Evolutionary conservation across 331 rosid species (phyloP).

Genomic region (Rhamnella rubrinervis): DNA sequence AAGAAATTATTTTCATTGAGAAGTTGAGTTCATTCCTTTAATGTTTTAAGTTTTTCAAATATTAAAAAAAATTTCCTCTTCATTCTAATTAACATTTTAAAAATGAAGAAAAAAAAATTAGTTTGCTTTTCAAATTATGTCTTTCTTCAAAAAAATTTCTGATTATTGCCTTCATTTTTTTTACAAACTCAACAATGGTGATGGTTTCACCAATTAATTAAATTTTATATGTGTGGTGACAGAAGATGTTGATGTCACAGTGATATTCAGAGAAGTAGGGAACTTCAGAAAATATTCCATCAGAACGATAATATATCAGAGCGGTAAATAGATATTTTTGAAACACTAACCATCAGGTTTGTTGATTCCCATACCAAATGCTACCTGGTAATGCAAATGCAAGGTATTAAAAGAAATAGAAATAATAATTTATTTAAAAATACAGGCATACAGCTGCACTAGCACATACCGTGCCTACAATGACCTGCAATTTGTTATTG

Average conservation of each 20-base stretch:
- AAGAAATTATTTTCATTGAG: too few relatives aligned
- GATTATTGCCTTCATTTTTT: too few relatives aligned
- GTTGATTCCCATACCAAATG: constrained; percentile 99
- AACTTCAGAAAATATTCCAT: neutral
- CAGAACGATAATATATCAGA: neutral
- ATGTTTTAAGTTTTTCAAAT: too few relatives aligned
- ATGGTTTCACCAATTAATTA: too few relatives aligned
- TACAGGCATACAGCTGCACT: constrained; percentile 9
- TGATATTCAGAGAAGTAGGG: neutral
- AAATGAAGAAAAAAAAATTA: too few relatives aligned
- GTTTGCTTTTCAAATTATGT: too few relatives aligned
- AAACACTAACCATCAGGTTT: constrained; percentile 93
- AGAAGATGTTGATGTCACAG: neutral
- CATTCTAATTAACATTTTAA: too few relatives aligned
- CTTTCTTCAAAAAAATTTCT: too few relatives aligned
- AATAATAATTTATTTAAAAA: neutral
- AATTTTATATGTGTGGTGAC: neutral
- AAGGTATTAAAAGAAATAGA: constrained; percentile 2
- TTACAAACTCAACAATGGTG: too few relatives aligned
- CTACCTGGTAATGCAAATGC: constrained; percentile 65
- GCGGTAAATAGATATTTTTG: neutral
- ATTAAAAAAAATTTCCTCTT: too few relatives aligned
- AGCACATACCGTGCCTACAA: constrained; percentile 89
- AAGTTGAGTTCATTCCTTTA: too few relatives aligned
- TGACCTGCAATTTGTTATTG: constrained; percentile 78